A percentile compares a stretch with the other conserved stretches of the same genome.
phyloP scores from a whole-genome alignment of 1,284 basidiomycete genomes.

The Ganoderma resinaceum region DNA sequence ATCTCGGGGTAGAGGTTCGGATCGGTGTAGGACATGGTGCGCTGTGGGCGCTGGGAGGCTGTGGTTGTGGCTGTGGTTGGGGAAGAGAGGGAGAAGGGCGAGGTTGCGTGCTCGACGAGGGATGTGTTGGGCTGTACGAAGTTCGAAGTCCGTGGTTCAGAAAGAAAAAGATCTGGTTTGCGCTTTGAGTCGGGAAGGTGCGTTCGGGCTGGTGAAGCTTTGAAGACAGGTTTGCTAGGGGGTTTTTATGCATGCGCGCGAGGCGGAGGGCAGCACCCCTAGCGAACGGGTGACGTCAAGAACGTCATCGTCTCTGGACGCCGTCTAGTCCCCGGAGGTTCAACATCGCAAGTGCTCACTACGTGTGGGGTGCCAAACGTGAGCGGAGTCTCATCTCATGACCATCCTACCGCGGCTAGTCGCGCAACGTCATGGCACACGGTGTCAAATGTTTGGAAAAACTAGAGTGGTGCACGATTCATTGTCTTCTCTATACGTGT shows the following conservation, averaged over 20 bases:
- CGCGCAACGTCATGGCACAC: too few relatives aligned
- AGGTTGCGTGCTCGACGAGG: background rate
- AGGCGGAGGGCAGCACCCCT: too few relatives aligned
- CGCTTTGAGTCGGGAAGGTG: background rate
- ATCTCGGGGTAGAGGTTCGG: background rate
- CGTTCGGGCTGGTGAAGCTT: background rate
- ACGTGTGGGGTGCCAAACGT: too few relatives aligned
- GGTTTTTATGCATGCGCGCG: background rate
- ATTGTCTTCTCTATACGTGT: constrained; percentile 14
- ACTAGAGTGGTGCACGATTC: constrained; percentile 5
- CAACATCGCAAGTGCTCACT: too few relatives aligned
- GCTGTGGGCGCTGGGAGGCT: background rate
- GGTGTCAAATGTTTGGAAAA: background rate
- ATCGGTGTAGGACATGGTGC: background rate
- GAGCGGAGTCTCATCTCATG: too few relatives aligned
- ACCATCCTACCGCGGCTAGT: too few relatives aligned
- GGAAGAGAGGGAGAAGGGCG: background rate
- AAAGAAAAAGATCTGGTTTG: background rate
- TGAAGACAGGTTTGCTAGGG: too few relatives aligned
- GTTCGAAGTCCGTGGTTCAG: background rate
- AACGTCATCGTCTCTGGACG: background rate
- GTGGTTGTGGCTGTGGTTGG: too few relatives aligned
- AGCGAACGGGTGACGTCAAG: background rate
- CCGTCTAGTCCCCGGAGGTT: too few relatives aligned
- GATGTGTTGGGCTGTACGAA: background rate